A percentile compares a stretch with the other conserved stretches of the same genome.
Evolutionary conservation across 2,329 filamentous ascomycete genomes (phyloP).

Genomic region (Knufia petricola): DNA sequence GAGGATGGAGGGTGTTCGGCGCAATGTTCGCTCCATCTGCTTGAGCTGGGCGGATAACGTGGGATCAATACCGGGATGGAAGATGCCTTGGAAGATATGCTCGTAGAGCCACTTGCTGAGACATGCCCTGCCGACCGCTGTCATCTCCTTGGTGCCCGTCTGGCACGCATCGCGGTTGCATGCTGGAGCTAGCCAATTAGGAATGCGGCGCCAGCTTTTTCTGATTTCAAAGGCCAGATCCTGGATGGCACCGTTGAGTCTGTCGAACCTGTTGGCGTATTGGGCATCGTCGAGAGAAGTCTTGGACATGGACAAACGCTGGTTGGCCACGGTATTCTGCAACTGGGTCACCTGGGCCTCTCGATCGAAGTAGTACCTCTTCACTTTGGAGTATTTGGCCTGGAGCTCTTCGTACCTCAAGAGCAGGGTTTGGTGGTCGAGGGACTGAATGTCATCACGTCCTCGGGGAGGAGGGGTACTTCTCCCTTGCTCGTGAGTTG

Average conservation of each 20-base stretch:
- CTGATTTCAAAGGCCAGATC: conserved; percentile 93
- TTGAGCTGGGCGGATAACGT: conserved; percentile 71
- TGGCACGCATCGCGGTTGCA: conserved; percentile 78
- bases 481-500: conserved; percentile 33
- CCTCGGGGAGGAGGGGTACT: conserved; percentile 38
- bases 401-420: conserved; percentile 43
- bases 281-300: conserved; percentile 93
- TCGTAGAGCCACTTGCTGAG: conserved; percentile 86
- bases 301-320: conserved; percentile 85
- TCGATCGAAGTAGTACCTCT: conserved; percentile 93
- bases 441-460: conserved; percentile 32
- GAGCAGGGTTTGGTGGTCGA: conserved; percentile 37
- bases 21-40: conserved; percentile 76
- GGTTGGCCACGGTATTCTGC: conserved; percentile 94
- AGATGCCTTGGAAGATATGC: conserved; percentile 82
- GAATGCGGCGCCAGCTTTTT: conserved; percentile 81
- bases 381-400: conserved; percentile 95
- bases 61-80: conserved; percentile 78
- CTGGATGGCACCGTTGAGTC: conserved; percentile 86
- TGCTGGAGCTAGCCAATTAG: conserved; percentile 66
- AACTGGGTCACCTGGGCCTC: conserved; percentile 82
- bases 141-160: conserved; percentile 96
- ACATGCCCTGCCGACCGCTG: conserved; percentile 77
- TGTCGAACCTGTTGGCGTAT: conserved; percentile 78
- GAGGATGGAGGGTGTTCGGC: conserved; percentile 34